phyloP scores from a whole-genome alignment of 176 grass and related monocot genomes.

The Ensete ventricosum region DNA sequence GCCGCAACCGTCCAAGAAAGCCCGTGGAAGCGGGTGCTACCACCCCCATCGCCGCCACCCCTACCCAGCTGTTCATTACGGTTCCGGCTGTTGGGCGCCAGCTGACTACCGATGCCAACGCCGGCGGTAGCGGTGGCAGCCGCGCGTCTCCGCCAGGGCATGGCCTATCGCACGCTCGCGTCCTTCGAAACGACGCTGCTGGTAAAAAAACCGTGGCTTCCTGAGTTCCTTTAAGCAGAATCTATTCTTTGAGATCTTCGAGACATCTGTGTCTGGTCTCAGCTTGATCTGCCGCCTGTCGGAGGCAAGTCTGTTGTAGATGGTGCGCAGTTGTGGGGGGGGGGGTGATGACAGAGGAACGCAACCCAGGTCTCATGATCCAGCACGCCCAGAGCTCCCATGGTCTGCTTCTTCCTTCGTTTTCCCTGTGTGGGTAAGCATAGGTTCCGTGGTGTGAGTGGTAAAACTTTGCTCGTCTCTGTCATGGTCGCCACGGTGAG shows the following conservation, averaged over 20 bases:
- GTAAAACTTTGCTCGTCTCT: neutral
- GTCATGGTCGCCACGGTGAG: neutral
- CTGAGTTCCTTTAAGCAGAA: neutral
- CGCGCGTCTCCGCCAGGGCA: conserved; percentile 22
- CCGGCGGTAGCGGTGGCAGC: conserved; percentile 13
- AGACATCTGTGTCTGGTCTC: neutral
- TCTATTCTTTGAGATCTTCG: neutral
- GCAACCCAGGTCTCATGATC: too few species aligned
- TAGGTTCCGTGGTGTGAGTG: neutral
- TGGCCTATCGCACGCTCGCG: conserved; percentile 33
- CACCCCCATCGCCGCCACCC: neutral
- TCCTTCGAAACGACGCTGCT: neutral
- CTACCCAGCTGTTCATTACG: neutral
- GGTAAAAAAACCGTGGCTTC: conserved; percentile 20
- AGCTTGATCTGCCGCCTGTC: neutral
- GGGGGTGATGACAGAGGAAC: too few species aligned
- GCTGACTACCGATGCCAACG: neutral
- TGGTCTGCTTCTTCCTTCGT: too few species aligned
- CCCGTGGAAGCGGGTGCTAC: conserved; percentile 59
- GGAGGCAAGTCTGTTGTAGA: neutral
- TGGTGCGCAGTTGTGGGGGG: too few species aligned
- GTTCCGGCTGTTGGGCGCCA: neutral
- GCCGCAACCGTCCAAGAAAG: conserved; percentile 99
- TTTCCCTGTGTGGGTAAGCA: too few species aligned
- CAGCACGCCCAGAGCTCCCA: too few species aligned